Evolutionary conservation across 345 rosid genomes (phyloP).

Genomic region (Euphorbia lathyris): DNA sequence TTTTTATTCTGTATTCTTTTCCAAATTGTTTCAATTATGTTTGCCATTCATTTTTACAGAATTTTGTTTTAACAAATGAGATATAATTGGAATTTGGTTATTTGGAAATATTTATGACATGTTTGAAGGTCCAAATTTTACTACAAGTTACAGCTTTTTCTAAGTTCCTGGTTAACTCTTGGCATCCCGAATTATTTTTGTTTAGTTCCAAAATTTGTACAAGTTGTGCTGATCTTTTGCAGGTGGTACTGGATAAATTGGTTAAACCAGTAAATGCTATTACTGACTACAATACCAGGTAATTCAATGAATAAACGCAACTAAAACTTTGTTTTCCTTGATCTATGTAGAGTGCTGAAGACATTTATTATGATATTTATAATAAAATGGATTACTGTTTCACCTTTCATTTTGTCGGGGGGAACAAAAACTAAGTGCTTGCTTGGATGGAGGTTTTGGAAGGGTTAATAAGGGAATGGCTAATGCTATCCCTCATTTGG

Average conservation of each 20-base stretch:
- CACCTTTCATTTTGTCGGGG: background rate
- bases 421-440: too few relatives aligned
- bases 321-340: background rate
- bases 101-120: background rate
- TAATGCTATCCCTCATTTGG: too few relatives aligned
- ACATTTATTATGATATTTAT: too few relatives aligned
- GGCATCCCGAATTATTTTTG: background rate
- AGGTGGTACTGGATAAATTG: slow-evolving; percentile 87
- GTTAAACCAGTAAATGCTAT: slow-evolving; percentile 79
- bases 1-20: background rate
- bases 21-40: background rate
- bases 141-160: background rate
- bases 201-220: background rate
- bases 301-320: slow-evolving; percentile 14
- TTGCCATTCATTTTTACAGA: background rate
- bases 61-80: background rate
- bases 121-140: background rate
- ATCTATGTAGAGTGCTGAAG: background rate
- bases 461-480: too few relatives aligned
- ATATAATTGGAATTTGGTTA: background rate
- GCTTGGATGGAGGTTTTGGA: too few relatives aligned
- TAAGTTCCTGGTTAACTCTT: background rate
- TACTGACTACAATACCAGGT: slow-evolving; percentile 89
- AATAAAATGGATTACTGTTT: background rate
- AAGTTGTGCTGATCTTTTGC: slow-evolving; percentile 15